Conservation (phyloP, 2,329 filamentous ascomycete genomes). For the Epichloe scottii region DNA sequence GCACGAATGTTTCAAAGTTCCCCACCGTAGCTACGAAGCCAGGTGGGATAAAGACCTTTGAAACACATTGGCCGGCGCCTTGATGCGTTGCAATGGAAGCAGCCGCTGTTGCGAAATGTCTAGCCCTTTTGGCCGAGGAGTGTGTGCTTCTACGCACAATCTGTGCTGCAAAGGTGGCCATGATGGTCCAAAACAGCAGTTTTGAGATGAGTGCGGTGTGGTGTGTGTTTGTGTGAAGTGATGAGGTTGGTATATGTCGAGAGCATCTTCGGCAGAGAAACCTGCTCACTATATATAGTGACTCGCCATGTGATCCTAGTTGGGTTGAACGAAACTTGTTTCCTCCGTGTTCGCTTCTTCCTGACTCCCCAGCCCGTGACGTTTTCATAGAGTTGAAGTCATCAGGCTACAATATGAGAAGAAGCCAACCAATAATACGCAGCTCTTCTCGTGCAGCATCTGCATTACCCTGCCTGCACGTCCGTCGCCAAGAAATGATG, state of each 20-base stretch:
- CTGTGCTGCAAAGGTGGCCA: slow-evolving; percentile 1
- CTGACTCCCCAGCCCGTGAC: neutral
- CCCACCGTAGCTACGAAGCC: slow-evolving; percentile 14
- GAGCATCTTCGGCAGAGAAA: neutral
- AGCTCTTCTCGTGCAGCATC: neutral
- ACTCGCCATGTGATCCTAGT: neutral
- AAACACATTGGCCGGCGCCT: neutral
- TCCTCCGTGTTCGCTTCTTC: neutral
- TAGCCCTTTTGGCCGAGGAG: neutral
- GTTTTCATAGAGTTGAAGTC: neutral
- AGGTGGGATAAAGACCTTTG: slow-evolving; percentile 13
- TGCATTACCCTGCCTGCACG: neutral
- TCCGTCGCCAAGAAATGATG: neutral
- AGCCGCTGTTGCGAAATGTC: neutral
- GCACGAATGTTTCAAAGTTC: slow-evolving; percentile 27
- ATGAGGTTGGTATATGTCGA: neutral
- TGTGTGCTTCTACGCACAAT: neutral
- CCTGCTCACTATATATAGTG: slow-evolving; percentile 1
- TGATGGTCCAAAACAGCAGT: neutral
- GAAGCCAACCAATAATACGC: neutral
- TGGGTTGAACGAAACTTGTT: neutral
- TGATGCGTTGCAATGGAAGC: neutral
- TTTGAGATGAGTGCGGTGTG: neutral
- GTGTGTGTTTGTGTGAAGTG: neutral
- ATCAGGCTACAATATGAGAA: neutral